Evolutionary conservation across 1,139 yeast genomes (phyloP).

Genomic region (Meyerozyma carpophila): DNA sequence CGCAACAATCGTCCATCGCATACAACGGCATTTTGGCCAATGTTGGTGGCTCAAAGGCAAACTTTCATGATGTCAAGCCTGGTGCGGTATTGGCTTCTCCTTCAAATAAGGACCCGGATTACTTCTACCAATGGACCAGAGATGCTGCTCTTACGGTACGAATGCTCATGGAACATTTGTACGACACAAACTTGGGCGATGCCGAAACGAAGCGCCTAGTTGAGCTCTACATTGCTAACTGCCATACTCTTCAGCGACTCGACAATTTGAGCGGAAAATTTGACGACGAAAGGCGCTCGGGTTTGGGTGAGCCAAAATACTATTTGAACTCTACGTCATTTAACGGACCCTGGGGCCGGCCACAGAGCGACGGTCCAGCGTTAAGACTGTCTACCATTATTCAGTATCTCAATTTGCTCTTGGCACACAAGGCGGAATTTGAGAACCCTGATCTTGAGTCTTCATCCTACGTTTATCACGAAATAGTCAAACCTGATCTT

Average conservation of each 20-base stretch:
- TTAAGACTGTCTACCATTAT: constrained; percentile 63
- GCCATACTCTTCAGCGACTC: constrained; percentile 55
- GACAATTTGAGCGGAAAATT: constrained; percentile 67
- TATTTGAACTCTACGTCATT: constrained; percentile 60
- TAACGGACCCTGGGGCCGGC: constrained; percentile 79
- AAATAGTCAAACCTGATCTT: constrained; percentile 67
- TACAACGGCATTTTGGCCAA: constrained; percentile 54
- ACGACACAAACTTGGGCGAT: constrained; percentile 23
- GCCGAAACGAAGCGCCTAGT: constrained; percentile 30
- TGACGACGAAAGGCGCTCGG: constrained; percentile 34
- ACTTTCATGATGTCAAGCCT: constrained; percentile 36
- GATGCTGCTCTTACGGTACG: constrained; percentile 83
- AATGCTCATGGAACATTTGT: constrained; percentile 52
- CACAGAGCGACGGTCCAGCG: constrained; percentile 95
- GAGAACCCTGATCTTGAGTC: constrained; percentile 18
- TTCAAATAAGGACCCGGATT: constrained; percentile 62
- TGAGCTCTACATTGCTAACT: constrained; percentile 57
- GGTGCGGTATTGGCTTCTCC: constrained; percentile 89
- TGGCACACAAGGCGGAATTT: constrained; percentile 22
- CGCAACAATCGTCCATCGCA: constrained; percentile 42
- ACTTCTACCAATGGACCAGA: constrained; percentile 86
- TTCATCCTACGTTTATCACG: constrained; percentile 35
- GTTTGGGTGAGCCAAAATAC: constrained; percentile 90
- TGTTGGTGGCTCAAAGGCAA: constrained; percentile 48
- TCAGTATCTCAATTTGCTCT: constrained; percentile 46